A percentile compares a stretch with the other conserved stretches of the same genome.
Conservation (phyloP, 164 flowering plant genomes). For the Buxus sempervirens region DNA sequence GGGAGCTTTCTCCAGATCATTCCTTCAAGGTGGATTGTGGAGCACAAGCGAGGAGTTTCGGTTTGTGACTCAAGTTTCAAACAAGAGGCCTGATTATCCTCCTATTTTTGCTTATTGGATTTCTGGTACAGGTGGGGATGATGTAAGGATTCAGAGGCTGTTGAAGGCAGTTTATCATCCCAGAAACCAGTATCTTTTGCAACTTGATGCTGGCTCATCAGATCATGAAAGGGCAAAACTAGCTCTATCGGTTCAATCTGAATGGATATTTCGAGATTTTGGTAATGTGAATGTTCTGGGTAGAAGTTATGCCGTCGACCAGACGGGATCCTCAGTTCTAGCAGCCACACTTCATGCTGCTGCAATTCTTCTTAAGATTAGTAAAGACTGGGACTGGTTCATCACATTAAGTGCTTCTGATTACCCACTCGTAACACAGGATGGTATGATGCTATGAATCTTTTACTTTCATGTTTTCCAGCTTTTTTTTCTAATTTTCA, state of each 20-base stretch:
- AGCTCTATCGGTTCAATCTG: constrained; percentile 23
- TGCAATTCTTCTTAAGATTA: constrained; percentile 36
- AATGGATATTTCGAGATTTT: constrained; percentile 27
- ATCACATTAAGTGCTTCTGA: constrained; percentile 44
- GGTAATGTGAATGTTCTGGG: constrained; percentile 48
- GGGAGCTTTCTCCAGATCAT: constrained; percentile 15
- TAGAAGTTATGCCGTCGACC: constrained; percentile 26
- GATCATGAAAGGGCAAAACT: constrained; percentile 32
- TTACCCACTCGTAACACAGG: constrained; percentile 53
- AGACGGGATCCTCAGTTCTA: constrained; percentile 41
- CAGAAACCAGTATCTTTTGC: constrained; percentile 46
- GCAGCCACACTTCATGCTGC: constrained; percentile 48
- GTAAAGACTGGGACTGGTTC: constrained; percentile 53
- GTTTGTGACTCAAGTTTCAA: constrained; percentile 5
- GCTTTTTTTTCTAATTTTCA: not conserved
- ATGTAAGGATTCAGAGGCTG: constrained; percentile 31
- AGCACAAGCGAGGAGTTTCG: constrained; percentile 6
- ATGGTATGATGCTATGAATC: constrained; percentile 31
- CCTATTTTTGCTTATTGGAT: constrained; percentile 53
- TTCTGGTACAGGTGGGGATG: constrained; percentile 37
- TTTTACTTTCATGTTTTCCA: not conserved
- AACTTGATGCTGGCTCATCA: constrained; percentile 31
- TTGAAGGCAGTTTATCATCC: constrained; percentile 56
- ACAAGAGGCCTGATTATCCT: constrained; percentile 31
- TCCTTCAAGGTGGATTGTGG: not conserved